Conservation (phyloP, 2,329 filamentous ascomycete species). For the Tolypocladium cylindrosporum region DNA sequence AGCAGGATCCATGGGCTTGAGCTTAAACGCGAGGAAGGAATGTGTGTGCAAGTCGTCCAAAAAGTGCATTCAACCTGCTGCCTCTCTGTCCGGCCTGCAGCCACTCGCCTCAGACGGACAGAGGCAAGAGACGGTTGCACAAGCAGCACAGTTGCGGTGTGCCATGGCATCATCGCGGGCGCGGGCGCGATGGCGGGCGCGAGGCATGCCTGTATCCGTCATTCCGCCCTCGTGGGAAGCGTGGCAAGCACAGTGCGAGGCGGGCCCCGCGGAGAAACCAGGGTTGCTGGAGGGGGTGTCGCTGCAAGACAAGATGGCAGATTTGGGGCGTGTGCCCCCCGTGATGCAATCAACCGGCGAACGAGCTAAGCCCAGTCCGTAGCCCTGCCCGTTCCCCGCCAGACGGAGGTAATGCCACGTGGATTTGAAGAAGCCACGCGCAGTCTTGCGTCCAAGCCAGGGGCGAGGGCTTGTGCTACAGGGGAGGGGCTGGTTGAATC, state of each 20-base stretch:
- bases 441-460: background rate
- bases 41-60: background rate
- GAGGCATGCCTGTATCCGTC: background rate
- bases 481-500: background rate
- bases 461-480: background rate
- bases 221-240: background rate
- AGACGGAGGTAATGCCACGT: conserved; percentile 9
- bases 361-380: background rate
- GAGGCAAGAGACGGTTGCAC: background rate
- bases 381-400: conserved; percentile 1
- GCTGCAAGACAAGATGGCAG: background rate
- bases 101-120: background rate
- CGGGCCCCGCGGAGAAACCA: background rate
- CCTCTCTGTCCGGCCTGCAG: background rate
- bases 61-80: no score
- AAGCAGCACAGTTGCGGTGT: background rate
- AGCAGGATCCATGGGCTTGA: background rate
- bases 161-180: background rate
- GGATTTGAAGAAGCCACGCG: conserved; percentile 7
- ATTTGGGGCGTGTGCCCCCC: background rate
- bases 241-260: background rate
- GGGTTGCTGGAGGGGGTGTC: background rate
- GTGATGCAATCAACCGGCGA: background rate
- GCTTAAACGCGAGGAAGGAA: background rate
- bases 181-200: background rate